These are phyloP conservation scores for Metschnikowia cubensis DNA, from an alignment of 805 yeast genomes.

Conservation along the genomic window DNA sequence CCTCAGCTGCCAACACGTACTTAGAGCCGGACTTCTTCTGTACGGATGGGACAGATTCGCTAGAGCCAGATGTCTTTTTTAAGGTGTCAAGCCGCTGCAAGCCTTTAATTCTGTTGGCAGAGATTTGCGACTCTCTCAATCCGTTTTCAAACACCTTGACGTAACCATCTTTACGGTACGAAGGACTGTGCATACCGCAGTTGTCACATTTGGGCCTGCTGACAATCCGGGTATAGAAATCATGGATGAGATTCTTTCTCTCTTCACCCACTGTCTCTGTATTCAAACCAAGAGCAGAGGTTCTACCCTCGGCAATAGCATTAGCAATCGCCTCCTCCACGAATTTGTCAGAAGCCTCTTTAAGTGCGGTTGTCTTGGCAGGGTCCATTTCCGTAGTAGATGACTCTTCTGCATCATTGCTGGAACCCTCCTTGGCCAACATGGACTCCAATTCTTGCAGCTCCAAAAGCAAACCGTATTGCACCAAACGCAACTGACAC, in stretches of 20 bases:
- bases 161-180: conserved; percentile 91
- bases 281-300: conserved; percentile 60
- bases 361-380: conserved; percentile 44
- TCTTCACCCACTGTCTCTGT: conserved; percentile 87
- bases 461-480: conserved; percentile 84
- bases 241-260: conserved; percentile 69
- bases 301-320: conserved; percentile 74
- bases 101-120: conserved; percentile 82
- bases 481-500: conserved; percentile 77
- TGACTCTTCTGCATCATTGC: conserved; percentile 39
- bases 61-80: conserved; percentile 18
- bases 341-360: conserved; percentile 58
- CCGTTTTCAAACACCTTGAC: conserved; percentile 89
- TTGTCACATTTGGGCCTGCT: conserved; percentile 88
- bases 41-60: conserved; percentile 42
- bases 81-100: conserved; percentile 68
- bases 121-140: conserved; percentile 72
- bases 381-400: conserved; percentile 31
- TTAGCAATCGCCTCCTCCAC: conserved; percentile 67
- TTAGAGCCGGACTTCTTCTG: conserved; percentile 72
- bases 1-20: conserved; percentile 83
- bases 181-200: conserved; percentile 93
- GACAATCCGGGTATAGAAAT: conserved; percentile 68
- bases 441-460: conserved; percentile 68
- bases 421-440: conserved; percentile 26